Base-by-base conservation (phyloP, 345 rosid genomes). In the Heritiera fomes region DNA sequence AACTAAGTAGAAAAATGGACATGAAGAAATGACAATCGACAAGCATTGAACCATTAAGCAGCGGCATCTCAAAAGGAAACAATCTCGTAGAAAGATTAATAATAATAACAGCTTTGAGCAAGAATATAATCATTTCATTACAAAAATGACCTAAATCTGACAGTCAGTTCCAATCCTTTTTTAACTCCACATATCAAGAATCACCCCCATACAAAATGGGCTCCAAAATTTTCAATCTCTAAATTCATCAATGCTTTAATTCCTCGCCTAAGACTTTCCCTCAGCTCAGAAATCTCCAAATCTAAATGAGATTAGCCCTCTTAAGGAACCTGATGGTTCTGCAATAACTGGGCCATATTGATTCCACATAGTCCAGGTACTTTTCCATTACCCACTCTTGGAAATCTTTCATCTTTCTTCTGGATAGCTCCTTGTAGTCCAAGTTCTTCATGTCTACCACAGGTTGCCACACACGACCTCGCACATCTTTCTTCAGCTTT, bases 271-370 rank as follows among this genome's bases (percentile, higher is more conserved):
- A 75, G 59, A 53, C 38, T 15, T 77, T 74, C 46, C 41, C 69
- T 59, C 64, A 3, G 61, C 49, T 79, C 60, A 60, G 34, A 46
- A 34, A 43, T 75, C 67, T 50, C 60, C 52, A 59, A 41, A 69
- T 38, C 82, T 86, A 93, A 68, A 95, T 87, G 73, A 95, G 84
- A 85, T 93, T 91, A 76, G 97, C 97, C 88, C 90, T 95, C 87
- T 95, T 95, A 30, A 95, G 87, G 84, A 93, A 95, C 83, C 99
- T 88, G 87, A 95, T 89, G 49, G 98, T 91, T 85, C 96, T 87
- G 85, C 99, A 95, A 84, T 95, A 93, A 83, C 82, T 85, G n/a
- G 98, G 99, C 98, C 99, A 95, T 83, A 95, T 79, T 43, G 93
- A 91, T 79, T 95, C 98, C 77, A 95, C 86, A 76, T 75, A 93